Evolutionary conservation across 495 filamentous ascomycete species (phyloP).

Genomic region (Aspergillus cristatus): DNA sequence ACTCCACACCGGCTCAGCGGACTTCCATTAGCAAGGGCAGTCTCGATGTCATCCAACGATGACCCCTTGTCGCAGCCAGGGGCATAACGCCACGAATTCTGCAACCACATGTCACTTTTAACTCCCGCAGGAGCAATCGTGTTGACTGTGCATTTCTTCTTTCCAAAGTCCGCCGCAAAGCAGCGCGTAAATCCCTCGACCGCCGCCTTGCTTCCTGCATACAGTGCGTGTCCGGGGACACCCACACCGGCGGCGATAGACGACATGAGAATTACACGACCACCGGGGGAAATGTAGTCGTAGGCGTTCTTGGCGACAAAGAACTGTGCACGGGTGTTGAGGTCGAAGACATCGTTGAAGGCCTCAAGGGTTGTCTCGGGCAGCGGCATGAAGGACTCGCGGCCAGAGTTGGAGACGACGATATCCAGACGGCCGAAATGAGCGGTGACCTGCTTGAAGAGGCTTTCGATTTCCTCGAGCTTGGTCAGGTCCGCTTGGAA

Average conservation of each 20-base stretch:
- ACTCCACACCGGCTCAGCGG: slow-evolving; percentile 46
- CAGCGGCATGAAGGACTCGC: slow-evolving; percentile 35
- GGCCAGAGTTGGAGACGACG: slow-evolving; percentile 55
- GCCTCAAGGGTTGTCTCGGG: slow-evolving; percentile 65
- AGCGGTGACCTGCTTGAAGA: slow-evolving; percentile 55
- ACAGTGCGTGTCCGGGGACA: slow-evolving; percentile 64
- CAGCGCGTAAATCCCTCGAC: slow-evolving; percentile 70
- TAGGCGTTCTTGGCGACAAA: slow-evolving; percentile 73
- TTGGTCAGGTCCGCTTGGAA: slow-evolving; percentile 71
- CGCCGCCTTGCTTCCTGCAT: slow-evolving; percentile 68
- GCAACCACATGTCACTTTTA: slow-evolving; percentile 70
- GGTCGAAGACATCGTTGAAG: slow-evolving; percentile 66
- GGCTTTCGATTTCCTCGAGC: slow-evolving; percentile 49
- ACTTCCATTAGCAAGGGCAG: slow-evolving; percentile 20
- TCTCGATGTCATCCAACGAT: slow-evolving; percentile 32
- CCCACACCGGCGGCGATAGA: slow-evolving; percentile 48
- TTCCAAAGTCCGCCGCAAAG: slow-evolving; percentile 65
- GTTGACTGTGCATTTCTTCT: slow-evolving; percentile 66
- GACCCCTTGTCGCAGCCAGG: slow-evolving; percentile 22
- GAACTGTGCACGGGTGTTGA: slow-evolving; percentile 74
- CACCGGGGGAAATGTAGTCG: slow-evolving; percentile 55
- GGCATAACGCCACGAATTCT: slow-evolving; percentile 56
- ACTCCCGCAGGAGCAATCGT: slow-evolving; percentile 67
- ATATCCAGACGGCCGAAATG: slow-evolving; percentile 66
- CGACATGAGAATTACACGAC: slow-evolving; percentile 52